Conservation (phyloP, 2,329 filamentous ascomycete species). For the Grosmannia serpens region DNA sequence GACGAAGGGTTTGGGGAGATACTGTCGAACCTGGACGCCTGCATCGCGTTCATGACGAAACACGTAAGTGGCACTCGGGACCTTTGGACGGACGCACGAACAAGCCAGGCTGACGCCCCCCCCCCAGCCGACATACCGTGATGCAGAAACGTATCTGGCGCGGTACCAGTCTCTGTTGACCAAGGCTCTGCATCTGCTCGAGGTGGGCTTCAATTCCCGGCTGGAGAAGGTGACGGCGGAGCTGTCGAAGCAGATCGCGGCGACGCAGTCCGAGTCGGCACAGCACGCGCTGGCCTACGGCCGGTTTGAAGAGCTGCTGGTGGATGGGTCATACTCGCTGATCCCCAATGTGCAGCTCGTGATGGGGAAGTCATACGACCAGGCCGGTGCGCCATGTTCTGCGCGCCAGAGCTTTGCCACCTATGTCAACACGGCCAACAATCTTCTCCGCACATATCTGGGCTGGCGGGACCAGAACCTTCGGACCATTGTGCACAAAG, state of each 20-base stretch:
- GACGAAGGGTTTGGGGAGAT: constrained; percentile 80
- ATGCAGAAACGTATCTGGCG: constrained; percentile 77
- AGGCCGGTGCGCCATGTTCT: constrained; percentile 32
- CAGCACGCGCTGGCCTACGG: constrained; percentile 49
- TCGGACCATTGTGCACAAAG: constrained; percentile 39
- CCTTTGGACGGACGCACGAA: neutral
- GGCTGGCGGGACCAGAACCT: constrained; percentile 41
- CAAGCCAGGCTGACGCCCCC: neutral
- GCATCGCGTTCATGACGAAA: constrained; percentile 81
- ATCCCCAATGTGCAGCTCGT: constrained; percentile 45
- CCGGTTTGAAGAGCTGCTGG: constrained; percentile 45
- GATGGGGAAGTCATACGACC: constrained; percentile 39
- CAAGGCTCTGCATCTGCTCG: constrained; percentile 50
- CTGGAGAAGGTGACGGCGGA: constrained; percentile 42
- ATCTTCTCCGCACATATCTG: constrained; percentile 42
- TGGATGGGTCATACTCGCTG: constrained; percentile 41
- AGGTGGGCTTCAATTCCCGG: constrained; percentile 41
- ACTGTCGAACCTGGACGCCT: constrained; percentile 75
- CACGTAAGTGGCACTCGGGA: constrained; percentile 50
- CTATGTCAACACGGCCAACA: constrained; percentile 41
- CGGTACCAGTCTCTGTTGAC: constrained; percentile 73
- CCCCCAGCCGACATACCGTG: constrained; percentile 63
- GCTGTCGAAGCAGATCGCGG: constrained; percentile 40
- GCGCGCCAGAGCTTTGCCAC: constrained; percentile 35
- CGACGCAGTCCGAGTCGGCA: constrained; percentile 46